Evolutionary conservation across 352 stramenopile genomes (phyloP).

Genomic region (Globisporangium uncinulatum): DNA sequence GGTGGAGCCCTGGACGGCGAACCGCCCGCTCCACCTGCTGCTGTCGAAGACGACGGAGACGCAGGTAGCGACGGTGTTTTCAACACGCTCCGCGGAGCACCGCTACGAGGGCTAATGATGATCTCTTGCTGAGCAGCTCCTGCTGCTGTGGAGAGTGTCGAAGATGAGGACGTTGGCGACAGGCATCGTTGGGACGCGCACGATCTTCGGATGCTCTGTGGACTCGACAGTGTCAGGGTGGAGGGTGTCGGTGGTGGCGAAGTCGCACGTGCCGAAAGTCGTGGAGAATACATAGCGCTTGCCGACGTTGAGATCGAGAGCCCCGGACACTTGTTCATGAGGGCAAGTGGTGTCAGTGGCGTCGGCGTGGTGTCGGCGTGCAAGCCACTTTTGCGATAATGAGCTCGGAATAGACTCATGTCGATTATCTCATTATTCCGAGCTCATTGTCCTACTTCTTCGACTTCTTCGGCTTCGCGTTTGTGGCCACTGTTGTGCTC

Average conservation of each 20-base stretch:
- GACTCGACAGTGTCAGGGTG: not conserved
- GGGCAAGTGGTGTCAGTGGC: too few relatives aligned
- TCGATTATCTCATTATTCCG: too few relatives aligned
- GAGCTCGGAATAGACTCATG: too few relatives aligned
- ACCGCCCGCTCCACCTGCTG: not conserved
- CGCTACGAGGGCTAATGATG: too few relatives aligned
- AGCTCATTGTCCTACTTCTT: not conserved
- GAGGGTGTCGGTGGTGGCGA: not conserved
- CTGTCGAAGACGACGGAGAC: not conserved
- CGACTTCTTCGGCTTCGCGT: not conserved
- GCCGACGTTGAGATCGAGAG: conserved; percentile 3
- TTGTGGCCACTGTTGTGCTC: not conserved
- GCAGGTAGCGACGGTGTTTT: too few relatives aligned
- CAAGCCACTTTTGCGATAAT: too few relatives aligned
- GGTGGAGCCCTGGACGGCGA: not conserved
- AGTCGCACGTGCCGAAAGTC: not conserved
- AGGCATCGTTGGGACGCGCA: conserved; percentile 29
- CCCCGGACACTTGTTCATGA: not conserved
- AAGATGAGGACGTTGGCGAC: conserved; percentile 6
- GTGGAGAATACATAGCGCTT: not conserved
- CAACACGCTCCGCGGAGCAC: too few relatives aligned
- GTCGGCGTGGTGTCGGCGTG: too few relatives aligned
- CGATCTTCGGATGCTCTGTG: conserved; percentile 15
- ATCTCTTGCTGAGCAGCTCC: not conserved
- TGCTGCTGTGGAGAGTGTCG: not conserved